phyloP scores from a whole-genome alignment of 202 grass and related monocot species.

The Brachypodium distachyon region DNA sequence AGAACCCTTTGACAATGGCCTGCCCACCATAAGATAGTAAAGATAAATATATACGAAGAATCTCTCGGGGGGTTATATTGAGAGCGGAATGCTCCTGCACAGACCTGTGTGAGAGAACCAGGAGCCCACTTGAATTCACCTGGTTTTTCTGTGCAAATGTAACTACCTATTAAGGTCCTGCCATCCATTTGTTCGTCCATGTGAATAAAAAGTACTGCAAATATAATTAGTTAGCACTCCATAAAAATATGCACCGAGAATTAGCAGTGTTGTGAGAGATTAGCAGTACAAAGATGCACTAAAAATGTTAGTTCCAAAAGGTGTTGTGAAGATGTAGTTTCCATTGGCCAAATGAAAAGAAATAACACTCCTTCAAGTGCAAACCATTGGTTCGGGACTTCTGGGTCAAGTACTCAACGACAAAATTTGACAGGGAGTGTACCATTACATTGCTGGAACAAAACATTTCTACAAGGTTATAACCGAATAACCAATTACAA shows the following conservation, averaged over 20 bases:
- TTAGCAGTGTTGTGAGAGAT: not conserved
- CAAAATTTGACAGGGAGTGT: not conserved
- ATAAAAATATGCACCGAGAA: slow-evolving; percentile 5
- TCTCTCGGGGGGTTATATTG: not conserved
- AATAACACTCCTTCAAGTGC: not conserved
- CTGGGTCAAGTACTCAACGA: not conserved
- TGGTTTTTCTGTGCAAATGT: slow-evolving; percentile 74
- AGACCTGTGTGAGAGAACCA: slow-evolving; percentile 93
- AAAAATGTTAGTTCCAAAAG: not conserved
- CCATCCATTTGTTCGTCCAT: slow-evolving; percentile 97
- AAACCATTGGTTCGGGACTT: slow-evolving; percentile 1
- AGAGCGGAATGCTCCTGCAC: not conserved
- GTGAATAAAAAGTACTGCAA: slow-evolving; percentile 86
- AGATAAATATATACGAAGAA: slow-evolving; percentile 1
- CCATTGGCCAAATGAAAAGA: not conserved
- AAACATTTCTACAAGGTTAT: not conserved
- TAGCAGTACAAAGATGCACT: too few species aligned
- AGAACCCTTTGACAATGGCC: slow-evolving; percentile 83
- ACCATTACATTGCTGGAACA: not conserved
- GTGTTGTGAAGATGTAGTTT: not conserved
- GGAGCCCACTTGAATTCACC: slow-evolving; percentile 97
- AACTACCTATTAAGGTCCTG: slow-evolving; percentile 83
- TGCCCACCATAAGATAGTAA: slow-evolving; percentile 15
- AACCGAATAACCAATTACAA: not conserved
- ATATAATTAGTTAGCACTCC: slow-evolving; percentile 17